Conservation (phyloP, 768 basidiomycete genomes). For the Terana coerulea region DNA sequence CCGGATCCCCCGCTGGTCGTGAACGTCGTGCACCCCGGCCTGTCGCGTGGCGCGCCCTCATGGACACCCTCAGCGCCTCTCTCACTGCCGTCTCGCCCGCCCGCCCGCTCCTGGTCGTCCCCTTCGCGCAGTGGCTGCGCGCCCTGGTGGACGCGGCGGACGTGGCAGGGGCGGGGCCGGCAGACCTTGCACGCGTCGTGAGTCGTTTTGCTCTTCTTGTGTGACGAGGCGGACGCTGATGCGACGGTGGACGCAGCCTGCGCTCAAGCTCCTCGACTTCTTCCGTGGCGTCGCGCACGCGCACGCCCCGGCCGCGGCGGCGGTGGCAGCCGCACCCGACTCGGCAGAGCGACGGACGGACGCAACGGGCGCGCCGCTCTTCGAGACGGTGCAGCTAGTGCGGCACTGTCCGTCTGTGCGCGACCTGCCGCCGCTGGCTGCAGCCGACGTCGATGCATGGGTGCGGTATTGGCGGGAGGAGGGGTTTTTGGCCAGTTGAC, state of each 20-base stretch:
- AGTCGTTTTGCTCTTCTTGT: background rate
- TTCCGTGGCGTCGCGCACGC: background rate
- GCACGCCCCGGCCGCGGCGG: background rate
- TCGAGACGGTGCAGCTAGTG: no score
- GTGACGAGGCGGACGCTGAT: background rate
- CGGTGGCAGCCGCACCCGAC: background rate
- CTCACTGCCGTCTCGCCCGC: background rate
- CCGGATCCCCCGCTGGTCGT: conserved; percentile 24
- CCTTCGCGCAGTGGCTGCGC: conserved; percentile 19
- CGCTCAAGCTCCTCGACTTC: no score
- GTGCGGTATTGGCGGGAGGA: no score
- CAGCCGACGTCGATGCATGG: no score
- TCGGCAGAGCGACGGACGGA: background rate
- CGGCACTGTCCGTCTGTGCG: no score
- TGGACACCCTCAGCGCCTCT: background rate
- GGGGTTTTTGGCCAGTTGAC: no score
- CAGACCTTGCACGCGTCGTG: background rate
- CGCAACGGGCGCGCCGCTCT: background rate
- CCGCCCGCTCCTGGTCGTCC: background rate
- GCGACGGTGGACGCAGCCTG: no score
- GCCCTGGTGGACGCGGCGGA: no score
- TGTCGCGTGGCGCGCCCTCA: conserved; percentile 24
- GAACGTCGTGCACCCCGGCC: conserved; percentile 39
- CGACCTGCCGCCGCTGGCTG: no score
- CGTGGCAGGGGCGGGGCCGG: conserved; percentile 18